Evolutionary conservation across 2,329 filamentous ascomycete species (phyloP), one percentile per base, ranked within the genome.

Genomic region (Neonectria ditissima): DNA sequence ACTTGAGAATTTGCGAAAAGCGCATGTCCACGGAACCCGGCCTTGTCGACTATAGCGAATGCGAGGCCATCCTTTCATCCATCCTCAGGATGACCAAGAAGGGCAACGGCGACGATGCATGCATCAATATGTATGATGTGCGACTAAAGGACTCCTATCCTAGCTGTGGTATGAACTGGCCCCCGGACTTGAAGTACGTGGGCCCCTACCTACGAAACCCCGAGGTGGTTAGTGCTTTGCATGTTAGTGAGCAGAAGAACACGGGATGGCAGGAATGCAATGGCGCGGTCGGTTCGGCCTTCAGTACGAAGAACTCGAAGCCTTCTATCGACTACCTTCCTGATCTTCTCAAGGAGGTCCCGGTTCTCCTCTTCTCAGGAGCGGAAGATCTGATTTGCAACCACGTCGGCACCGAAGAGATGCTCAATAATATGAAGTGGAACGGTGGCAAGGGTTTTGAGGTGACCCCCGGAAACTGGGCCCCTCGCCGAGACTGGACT

Each of bases 121-220:
- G 97, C 78, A 78, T 90, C 77, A 99, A 99, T 81, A 97, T 98
- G 93, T 99, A 99, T 79, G 96, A 99, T 77, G 87, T 98, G 56
- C 92, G 95, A 50, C 85, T 97, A 50, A 89, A 84, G 67, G 96
- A 99, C 78, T 82, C 82, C 7, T 93, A 88, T 78, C 91, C 92
- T 5, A 91, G 90, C 66, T 99, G 96, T 78, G 96, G 96, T 70
- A 97, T 97, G 94, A 95, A 94, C 81, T 99, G 97, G 97, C 96
- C 96, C 32, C 92, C 94, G 68, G 96, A 99, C 80, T 84, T 99
- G 74, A 79, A 80, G 50, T 76, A 86, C 53, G 87, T 99, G 22
- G 92, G 89, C 6, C 93, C 94, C 0, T 99, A 98, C 78, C 87
- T 99, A 55, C 91, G 92, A 62, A 90, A 90, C 60, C 74, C 83